Percentiles rank a stretch among this genome's conserved stretches.
Conservation (phyloP, 371 early-diverging fungal genomes). For the Syncephalastrum monosporum region DNA sequence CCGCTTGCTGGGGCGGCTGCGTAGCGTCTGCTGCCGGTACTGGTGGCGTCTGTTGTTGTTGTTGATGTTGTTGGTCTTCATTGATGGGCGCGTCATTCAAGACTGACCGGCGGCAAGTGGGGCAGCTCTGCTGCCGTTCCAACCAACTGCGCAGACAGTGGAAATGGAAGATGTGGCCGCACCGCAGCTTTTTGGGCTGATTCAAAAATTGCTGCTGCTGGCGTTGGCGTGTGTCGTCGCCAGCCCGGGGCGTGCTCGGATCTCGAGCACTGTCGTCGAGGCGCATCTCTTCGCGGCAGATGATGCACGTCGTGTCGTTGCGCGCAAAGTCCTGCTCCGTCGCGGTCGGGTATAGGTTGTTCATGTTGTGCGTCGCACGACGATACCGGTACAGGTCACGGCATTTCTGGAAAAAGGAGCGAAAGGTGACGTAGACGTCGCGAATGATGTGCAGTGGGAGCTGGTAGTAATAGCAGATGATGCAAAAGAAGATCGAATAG, state of each 20-base stretch:
- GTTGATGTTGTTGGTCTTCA: slow-evolving; percentile 13
- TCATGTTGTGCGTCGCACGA: slow-evolving; percentile 93
- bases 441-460: slow-evolving; percentile 94
- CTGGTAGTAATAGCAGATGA: slow-evolving; percentile 78
- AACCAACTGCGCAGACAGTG: slow-evolving; percentile 98
- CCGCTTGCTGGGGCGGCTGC: slow-evolving; percentile 4
- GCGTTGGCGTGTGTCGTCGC: slow-evolving; percentile 6
- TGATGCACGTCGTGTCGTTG: slow-evolving; percentile 91
- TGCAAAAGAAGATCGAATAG: slow-evolving; percentile 83
- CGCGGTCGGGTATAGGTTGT: slow-evolving; percentile 89
- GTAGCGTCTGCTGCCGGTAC: slow-evolving; percentile 12
- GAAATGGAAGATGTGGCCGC: slow-evolving; percentile 98
- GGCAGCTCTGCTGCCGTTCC: slow-evolving; percentile 98
- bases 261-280: background rate
- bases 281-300: slow-evolving; percentile 96
- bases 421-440: slow-evolving; percentile 92
- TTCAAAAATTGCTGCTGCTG: slow-evolving; percentile 43
- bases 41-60: slow-evolving; percentile 12
- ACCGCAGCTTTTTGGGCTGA: slow-evolving; percentile 92
- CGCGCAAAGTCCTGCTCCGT: slow-evolving; percentile 77
- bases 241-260: background rate
- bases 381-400: slow-evolving; percentile 87
- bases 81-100: slow-evolving; percentile 10
- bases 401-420: slow-evolving; percentile 86
- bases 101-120: slow-evolving; percentile 84